phyloP scores from a whole-genome alignment of 306 rosid genomes.

The Benincasa hispida region DNA sequence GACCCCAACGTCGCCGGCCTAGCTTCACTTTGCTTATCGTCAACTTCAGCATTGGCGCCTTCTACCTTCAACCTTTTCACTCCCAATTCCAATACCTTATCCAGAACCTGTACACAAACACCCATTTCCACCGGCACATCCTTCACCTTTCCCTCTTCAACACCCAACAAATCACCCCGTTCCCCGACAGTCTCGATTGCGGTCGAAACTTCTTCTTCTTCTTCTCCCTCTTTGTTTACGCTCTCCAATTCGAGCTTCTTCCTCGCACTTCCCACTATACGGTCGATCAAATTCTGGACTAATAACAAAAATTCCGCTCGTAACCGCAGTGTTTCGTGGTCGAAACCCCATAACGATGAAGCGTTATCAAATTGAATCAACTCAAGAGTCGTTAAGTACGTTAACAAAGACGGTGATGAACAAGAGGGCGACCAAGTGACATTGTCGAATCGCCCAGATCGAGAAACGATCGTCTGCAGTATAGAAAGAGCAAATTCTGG shows the following conservation, averaged over 20 bases:
- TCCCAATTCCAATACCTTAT: constrained; percentile 57
- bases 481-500: constrained; percentile 66
- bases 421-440: constrained; percentile 63
- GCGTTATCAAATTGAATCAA: constrained; percentile 55
- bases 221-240: constrained; percentile 20
- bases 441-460: constrained; percentile 60
- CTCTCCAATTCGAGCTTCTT: constrained; percentile 23
- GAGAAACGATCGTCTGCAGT: constrained; percentile 68
- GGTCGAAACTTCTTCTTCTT: constrained; percentile 7
- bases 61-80: constrained; percentile 49
- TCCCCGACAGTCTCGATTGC: constrained; percentile 20
- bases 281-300: constrained; percentile 65
- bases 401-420: constrained; percentile 64
- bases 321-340: constrained; percentile 52
- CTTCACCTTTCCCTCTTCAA: constrained; percentile 18
- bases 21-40: constrained; percentile 11
- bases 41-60: constrained; percentile 10
- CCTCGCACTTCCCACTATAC: constrained; percentile 22
- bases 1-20: constrained; percentile 2
- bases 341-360: constrained; percentile 60
- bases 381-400: constrained; percentile 66
- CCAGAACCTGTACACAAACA: constrained; percentile 39
- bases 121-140: constrained; percentile 19
- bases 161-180: constrained; percentile 12
- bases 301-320: constrained; percentile 69